A percentile compares a stretch with the other conserved stretches of the same genome.
Conservation (phyloP, 139 green algal genomes). For the Mesotaenium endlicherianum region DNA sequence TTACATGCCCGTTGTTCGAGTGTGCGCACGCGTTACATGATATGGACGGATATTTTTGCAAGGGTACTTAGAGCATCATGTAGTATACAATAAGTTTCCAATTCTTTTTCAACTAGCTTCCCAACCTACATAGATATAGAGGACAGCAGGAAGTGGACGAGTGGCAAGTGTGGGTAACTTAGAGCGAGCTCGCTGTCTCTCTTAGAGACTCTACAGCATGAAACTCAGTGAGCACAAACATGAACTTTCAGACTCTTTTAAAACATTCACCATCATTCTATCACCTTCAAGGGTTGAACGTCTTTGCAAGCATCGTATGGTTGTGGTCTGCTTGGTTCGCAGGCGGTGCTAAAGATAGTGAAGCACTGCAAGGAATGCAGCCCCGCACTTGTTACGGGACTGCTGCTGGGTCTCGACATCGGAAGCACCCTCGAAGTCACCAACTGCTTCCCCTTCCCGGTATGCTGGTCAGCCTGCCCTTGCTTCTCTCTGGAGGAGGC, state of each 20-base stretch:
- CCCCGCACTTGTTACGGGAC: conserved; percentile 84
- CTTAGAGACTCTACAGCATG: not conserved
- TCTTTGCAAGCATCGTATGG: not conserved
- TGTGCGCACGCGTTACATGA: no score
- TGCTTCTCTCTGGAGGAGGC: not conserved
- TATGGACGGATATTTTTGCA: no score
- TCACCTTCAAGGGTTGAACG: not conserved
- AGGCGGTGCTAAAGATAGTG: conserved; percentile 83
- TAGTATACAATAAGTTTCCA: no score
- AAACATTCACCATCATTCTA: not conserved
- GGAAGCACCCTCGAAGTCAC: conserved; percentile 93
- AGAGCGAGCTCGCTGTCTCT: not conserved
- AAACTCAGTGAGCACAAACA: not conserved
- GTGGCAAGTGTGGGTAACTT: not conserved
- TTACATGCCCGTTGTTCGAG: no score
- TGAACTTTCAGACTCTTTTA: not conserved
- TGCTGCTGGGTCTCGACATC: conserved; percentile 96
- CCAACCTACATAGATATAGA: no score
- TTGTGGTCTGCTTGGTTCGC: not conserved
- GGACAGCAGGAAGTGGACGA: no score
- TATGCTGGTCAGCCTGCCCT: not conserved
- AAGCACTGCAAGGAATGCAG: conserved; percentile 87
- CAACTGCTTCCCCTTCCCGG: conserved; percentile 96
- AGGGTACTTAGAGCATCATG: no score
- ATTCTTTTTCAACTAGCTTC: no score